Base-by-base conservation (phyloP, 1,284 basidiomycete genomes). In the Gymnopus androsaceus region DNA sequence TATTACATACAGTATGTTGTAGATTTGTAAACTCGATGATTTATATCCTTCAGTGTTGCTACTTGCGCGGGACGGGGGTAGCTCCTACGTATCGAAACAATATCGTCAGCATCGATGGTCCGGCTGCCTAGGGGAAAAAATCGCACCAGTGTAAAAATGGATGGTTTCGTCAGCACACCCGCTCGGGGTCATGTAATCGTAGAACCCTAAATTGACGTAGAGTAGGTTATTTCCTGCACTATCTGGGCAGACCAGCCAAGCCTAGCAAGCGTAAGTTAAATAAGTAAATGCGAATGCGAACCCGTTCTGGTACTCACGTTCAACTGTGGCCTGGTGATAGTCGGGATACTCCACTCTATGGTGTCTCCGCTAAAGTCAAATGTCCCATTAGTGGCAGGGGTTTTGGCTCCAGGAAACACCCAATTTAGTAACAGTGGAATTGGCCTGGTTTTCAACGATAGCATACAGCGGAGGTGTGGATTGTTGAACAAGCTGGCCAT, bases 91-190 rank as follows among this genome's bases (percentile, higher is more conserved):
- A 40, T 4, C 4, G 37, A 4, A 40, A 36, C 9, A 36, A n/a
- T 15, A 14, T 14, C n/a, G n/a, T 40, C 21, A 40, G 37, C n/a
- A 40, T 6, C 21, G 37, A 17, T 15, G 37, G 4, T 4, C n/a
- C 34, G 9, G 34, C 7, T 6, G 17, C 17, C 19, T 21, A 17
- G n/a, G 25, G 12, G 11, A 21, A 28, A n/a, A 14, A 8, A 25
- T 31, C 3, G 49, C 44, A 11, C 81, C 83, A 4, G 83, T 85
- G 67, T 85, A 86, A 11, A 79, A 83, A 64, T 85, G 81, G 57
- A 86, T 80, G 0, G 83, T 85, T 70, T 84, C 74, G 65, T 85
- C 83, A 4, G 81, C 80, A 62, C 80, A 83, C 17, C 81, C 81
- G 53, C 82, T 72, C 2, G 84, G 83, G 1, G 84, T 85, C 67